Evolutionary conservation across 2,329 filamentous ascomycete genomes (phyloP), one percentile per base, ranked within the genome.

Genomic region (Pyrenochaeta sp.): DNA sequence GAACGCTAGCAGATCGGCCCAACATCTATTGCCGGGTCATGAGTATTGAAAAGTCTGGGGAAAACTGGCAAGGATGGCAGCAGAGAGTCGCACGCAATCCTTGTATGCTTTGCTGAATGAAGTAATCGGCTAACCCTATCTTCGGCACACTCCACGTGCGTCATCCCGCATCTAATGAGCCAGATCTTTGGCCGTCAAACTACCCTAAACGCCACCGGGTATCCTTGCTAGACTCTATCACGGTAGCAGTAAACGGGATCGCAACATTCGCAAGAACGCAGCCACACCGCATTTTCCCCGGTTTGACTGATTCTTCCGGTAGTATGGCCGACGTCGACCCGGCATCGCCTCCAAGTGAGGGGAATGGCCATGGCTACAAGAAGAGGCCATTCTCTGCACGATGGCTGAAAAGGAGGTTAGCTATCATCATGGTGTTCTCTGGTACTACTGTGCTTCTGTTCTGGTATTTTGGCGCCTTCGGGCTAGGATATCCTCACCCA

Each of bases 381-480:
- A 53, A 40, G 23, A 50, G 30, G 33, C 39, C 30, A 32, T 61
- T 56, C 37, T 50, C 66, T 40, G 31, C 36, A 17, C 50, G 56
- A 44, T 67, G 61, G 57, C 44, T 64, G 30, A 61, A 59, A 50
- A 51, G 54, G 37, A 54, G 60, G 27, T 31, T 64, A 32, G 33
- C 50, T 6, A 36, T 61, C 30, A 59, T 63, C 42, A 64, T 64
- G 54, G 53, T 67, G 37, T 70, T 68, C 27, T 45, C 60, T 18
- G 42, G 47, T 17, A 66, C 58, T 14, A 54, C 55, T 27, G 52
- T 61, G 17, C 33, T 68, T 27, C 46, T 70, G 12, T 67, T 67
- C 33, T 66, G 60, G 56, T 60, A 61, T 15, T 68, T 63, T 51
- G 64, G 61, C 27, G 54, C 61, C 33, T 61, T 59, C 51, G 48